Base-by-base conservation (phyloP, 1,284 basidiomycete species). In the Microbotryum silenes-acaulis region DNA sequence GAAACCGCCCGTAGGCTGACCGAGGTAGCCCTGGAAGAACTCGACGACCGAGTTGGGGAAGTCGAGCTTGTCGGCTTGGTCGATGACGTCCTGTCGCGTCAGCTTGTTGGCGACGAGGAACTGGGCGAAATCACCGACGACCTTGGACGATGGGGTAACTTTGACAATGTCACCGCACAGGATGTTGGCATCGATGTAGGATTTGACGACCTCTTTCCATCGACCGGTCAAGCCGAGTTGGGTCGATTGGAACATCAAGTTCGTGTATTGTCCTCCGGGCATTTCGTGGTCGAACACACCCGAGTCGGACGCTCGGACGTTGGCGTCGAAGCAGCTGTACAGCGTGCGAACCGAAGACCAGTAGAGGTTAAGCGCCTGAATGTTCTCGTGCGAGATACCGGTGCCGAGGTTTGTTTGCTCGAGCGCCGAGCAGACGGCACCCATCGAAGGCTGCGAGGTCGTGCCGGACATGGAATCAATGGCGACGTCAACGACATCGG, bases 241-340 rank as follows among this genome's bases (percentile, higher is more conserved):
- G 61, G 91, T 83, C 67, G 94, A 91, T 85, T 98, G 96, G 90
- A 99, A 98, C 87, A 77, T 76, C 63, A 77, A 70, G 72, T 78
- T 78, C 60, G 77, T 78, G 72, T 78, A 78, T 71, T 78, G 76
- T 16, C 93, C 94, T 76, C 96, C 96, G 57, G 96, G 96, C 96
- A 99, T 99, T 79, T 98, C 93, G 79, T 98, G 96, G 75, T 94
- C 93, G 75, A 97, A 98, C 64, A 97, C 93, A 78, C 89, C 92
- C 51, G 90, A 94, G 76, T 94, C 91, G 37, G 46, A 94, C 29
- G 93, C 90, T 66, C 92, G 86, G 72, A 99, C 93, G 74, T 97
- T 97, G 67, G 94, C 96, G 78, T 98, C 96, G 81, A 99, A 99
- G 80, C 91, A 96, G 74, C 82, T 78, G 80, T 99, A 99, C 61